Percentiles rank a stretch among this genome's conserved stretches.
Conservation (phyloP, 805 yeast species). For the Brettanomyces bruxellensis region DNA sequence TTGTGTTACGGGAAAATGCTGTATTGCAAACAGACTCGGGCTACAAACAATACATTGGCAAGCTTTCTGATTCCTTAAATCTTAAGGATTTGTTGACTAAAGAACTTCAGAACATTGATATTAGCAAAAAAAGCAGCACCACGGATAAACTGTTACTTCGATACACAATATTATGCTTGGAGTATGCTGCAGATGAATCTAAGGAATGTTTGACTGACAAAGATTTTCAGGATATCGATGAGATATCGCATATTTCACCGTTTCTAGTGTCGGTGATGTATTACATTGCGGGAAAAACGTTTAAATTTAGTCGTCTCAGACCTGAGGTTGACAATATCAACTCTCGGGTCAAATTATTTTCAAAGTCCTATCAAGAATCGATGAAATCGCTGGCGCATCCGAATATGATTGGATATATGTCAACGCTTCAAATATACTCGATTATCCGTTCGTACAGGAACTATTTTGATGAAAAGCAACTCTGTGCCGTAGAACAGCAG, state of each 20-base stretch:
- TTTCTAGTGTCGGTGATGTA: conserved; percentile 18
- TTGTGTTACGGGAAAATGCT: conserved; percentile 6
- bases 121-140: not conserved
- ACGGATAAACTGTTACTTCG: not conserved
- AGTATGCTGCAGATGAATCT: not conserved
- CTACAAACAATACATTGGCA: conserved; percentile 14
- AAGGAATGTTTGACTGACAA: not conserved
- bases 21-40: conserved; percentile 15
- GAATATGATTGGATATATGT: conserved; percentile 9
- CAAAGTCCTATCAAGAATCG: conserved; percentile 13
- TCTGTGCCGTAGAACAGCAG: not conserved
- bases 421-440: conserved; percentile 7
- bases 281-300: conserved; percentile 13
- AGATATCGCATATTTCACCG: conserved; percentile 10
- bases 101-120: conserved; percentile 5
- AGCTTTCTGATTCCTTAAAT: conserved; percentile 10
- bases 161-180: not conserved
- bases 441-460: conserved; percentile 9
- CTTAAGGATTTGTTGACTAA: conserved; percentile 10
- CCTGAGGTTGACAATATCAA: conserved; percentile 14
- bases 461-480: conserved; percentile 3
- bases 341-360: conserved; percentile 9
- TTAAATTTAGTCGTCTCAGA: conserved; percentile 3
- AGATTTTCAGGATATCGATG: not conserved
- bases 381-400: not conserved